These are phyloP conservation scores for Turnera subulata DNA, from an alignment of 345 rosid genomes.

Conservation along the genomic window DNA sequence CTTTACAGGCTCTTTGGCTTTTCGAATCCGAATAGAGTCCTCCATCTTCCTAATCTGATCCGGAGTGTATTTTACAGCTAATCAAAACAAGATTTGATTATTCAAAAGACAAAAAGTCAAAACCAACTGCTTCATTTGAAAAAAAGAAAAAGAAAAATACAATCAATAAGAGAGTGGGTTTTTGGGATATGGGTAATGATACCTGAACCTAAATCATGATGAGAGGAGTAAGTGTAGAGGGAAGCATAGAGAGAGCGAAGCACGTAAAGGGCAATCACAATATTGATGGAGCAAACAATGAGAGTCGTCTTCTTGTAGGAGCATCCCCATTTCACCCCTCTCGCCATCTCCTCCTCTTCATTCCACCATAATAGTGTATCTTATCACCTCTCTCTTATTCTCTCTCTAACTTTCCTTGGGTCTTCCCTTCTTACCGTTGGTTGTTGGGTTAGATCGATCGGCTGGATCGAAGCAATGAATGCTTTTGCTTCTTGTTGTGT, in stretches of 20 bases:
- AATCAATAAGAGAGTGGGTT: too few species aligned
- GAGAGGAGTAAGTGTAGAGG: conserved; percentile 66
- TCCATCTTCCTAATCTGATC: conserved; percentile 89
- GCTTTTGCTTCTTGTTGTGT: too few species aligned
- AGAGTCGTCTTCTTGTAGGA: conserved; percentile 77
- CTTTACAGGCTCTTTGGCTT: conserved; percentile 52
- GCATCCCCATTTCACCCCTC: conserved; percentile 42
- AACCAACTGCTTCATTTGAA: background rate
- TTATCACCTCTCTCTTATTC: too few species aligned
- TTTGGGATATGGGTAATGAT: background rate
- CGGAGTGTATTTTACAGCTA: conserved; percentile 67
- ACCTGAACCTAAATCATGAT: conserved; percentile 27
- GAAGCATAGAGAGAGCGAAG: conserved; percentile 80
- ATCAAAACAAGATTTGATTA: background rate
- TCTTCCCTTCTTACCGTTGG: too few species aligned
- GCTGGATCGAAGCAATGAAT: too few species aligned
- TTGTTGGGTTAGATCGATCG: too few species aligned
- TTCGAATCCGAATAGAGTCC: conserved; percentile 82
- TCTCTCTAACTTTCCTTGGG: too few species aligned
- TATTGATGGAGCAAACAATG: conserved; percentile 78
- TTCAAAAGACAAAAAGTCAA: background rate
- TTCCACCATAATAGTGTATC: conserved; percentile 7
- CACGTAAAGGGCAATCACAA: conserved; percentile 84
- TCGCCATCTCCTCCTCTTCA: conserved; percentile 28
- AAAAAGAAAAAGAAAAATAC: too few species aligned